Percentiles rank a stretch among this genome's conserved stretches.
Conservation (phyloP, 768 basidiomycete genomes). For the Russula emetica region DNA sequence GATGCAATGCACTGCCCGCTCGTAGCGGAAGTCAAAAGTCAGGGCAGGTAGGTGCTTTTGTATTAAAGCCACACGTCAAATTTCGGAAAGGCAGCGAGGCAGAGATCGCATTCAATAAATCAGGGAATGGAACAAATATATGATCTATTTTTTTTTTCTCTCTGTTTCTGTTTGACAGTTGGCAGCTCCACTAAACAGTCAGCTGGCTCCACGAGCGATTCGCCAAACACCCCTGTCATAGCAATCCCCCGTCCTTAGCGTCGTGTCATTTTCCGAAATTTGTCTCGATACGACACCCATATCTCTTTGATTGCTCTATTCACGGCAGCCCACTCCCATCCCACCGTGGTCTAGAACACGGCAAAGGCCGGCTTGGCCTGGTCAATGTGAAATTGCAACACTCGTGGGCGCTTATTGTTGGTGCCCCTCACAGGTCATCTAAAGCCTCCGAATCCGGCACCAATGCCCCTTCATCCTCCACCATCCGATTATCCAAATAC, state of each 20-base stretch:
- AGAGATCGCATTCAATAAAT: constrained; percentile 1
- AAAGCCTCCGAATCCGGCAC: constrained; percentile 16
- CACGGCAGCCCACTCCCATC: neutral
- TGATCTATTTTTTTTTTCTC: neutral
- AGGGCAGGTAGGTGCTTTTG: neutral
- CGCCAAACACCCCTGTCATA: constrained; percentile 5
- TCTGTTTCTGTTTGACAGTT: constrained; percentile 11
- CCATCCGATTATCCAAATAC: constrained; percentile 26
- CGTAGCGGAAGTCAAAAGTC: neutral
- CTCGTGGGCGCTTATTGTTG: neutral
- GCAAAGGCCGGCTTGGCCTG: constrained; percentile 5
- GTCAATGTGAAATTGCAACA: constrained; percentile 9
- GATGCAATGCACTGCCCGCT: neutral
- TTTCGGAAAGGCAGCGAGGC: neutral
- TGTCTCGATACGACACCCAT: neutral
- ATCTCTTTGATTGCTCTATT: constrained; percentile 1
- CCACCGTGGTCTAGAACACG: constrained; percentile 18
- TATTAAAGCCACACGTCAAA: neutral
- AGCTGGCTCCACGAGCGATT: constrained; percentile 14
- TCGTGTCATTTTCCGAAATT: constrained; percentile 11
- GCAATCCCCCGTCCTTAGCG: neutral
- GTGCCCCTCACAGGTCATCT: neutral
- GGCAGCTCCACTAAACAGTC: constrained; percentile 8
- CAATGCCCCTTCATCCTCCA: neutral
- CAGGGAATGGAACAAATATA: neutral